A percentile compares a stretch with the other conserved stretches of the same genome.
Conservation (phyloP, 1,139 yeast species). For the Diutina rugosa region DNA sequence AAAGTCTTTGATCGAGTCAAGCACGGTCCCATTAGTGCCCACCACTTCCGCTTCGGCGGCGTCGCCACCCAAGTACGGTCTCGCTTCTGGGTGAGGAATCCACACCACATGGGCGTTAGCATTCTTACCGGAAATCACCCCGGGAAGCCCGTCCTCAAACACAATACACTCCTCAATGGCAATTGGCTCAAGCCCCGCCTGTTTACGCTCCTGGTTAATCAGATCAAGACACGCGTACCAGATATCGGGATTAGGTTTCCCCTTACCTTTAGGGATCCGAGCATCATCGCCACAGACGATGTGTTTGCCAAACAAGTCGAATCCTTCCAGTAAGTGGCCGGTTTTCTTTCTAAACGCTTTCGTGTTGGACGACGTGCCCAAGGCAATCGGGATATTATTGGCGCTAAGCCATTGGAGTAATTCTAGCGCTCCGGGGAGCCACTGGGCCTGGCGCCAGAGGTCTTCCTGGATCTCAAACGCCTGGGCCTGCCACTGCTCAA, state of each 20-base stretch:
- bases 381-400: conserved; percentile 60
- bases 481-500: conserved; percentile 42
- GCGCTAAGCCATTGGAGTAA: conserved; percentile 38
- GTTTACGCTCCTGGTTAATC: conserved; percentile 36
- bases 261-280: conserved; percentile 70
- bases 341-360: conserved; percentile 58
- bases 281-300: conserved; percentile 82
- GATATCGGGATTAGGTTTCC: conserved; percentile 89
- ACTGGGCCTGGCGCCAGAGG: conserved; percentile 50
- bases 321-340: conserved; percentile 45
- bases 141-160: conserved; percentile 91
- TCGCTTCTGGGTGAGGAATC: conserved; percentile 78
- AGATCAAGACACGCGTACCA: conserved; percentile 73
- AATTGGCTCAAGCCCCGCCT: conserved; percentile 29
- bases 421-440: conserved; percentile 79
- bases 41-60: not conserved
- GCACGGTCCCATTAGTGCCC: not conserved
- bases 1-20: not conserved
- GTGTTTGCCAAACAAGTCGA: conserved; percentile 51
- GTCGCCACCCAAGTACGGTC: not conserved
- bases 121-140: conserved; percentile 67
- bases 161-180: conserved; percentile 69
- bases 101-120: conserved; percentile 83
- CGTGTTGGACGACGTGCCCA: conserved; percentile 78
- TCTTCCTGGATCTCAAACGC: conserved; percentile 42